A percentile compares a stretch with the other conserved stretches of the same genome.
Conservation (phyloP, 768 basidiomycete genomes). For the Asterophora lycoperdoides region DNA sequence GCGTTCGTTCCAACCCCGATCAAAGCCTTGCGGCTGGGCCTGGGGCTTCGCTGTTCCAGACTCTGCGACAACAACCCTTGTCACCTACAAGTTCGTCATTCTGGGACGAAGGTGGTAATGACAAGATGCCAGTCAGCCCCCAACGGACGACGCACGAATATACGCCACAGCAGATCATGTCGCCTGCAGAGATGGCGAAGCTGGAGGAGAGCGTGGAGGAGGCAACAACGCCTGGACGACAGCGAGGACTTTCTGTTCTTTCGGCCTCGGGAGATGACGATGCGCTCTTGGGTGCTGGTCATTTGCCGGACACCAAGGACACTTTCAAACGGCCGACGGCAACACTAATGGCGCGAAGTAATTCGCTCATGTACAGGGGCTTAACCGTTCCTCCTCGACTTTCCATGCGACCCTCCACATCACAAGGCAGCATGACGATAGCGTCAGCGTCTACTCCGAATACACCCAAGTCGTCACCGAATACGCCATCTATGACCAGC, state of each 20-base stretch:
- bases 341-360: constrained; percentile 16
- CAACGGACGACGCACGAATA: constrained; percentile 38
- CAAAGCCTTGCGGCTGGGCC: constrained; percentile 12
- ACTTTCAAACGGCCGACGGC: constrained; percentile 14
- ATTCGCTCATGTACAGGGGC: constrained; percentile 16
- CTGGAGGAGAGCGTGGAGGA: constrained; percentile 50
- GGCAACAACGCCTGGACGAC: constrained; percentile 22
- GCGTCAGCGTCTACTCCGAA: constrained; percentile 18
- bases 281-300: constrained; percentile 19
- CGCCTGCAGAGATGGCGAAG: constrained; percentile 59
- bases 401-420: constrained; percentile 32
- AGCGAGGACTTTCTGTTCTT: constrained; percentile 34
- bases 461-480: constrained; percentile 16
- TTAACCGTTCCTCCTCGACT: constrained; percentile 16
- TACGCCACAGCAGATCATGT: constrained; percentile 62
- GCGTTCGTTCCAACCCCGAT: constrained; percentile 43
- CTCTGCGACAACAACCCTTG: constrained; percentile 21
- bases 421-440: constrained; percentile 25
- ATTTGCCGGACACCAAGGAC: constrained; percentile 24
- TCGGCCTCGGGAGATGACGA: constrained; percentile 34
- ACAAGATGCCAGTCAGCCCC: constrained; percentile 35
- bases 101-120: constrained; percentile 44
- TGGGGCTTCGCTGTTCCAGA: constrained; percentile 18
- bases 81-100: constrained; percentile 32
- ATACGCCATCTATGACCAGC: constrained; percentile 29